Evolutionary conservation across 257 asterid genomes (phyloP), one percentile per base, ranked within the genome.

Genomic region (Solanum paucissectum): DNA sequence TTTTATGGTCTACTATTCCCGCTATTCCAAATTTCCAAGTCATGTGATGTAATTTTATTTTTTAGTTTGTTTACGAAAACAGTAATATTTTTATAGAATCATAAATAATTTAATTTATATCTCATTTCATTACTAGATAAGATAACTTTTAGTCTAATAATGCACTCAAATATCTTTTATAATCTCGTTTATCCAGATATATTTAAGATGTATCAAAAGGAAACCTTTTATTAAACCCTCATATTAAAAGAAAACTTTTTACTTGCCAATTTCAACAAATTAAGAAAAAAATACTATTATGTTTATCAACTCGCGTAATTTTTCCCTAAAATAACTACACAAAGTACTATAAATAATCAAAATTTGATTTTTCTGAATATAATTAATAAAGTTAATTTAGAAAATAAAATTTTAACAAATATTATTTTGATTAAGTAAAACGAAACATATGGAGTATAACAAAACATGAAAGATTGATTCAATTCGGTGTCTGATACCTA

Each of bases 401-500:
- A 52, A 52, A 0, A 16, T 16, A 52, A 52, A 16, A 9, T 52
- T 2, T 7, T 49, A 0, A 52, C 6, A 16, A 6, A 52, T 52
- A 52, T 16, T 52, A 14, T 16, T 52, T 16, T 6, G 9, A 52
- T 3, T 1, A 14, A 16, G 62, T 52, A 16, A 58, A 58, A 58
- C 0, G 68, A 8, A 7, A 55, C 66, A 58, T 58, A 58, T 21
- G 25, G 25, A 58, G 66, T 1, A 21, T 21, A 21, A 1, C 12
- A 58, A 7, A 52, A 52, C 9, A 52, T 52, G 7, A 52, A 6
- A 0, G 9, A 21, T 0, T 0, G 1, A 21, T 58, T 58, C 1
- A 7, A 58, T 58, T 20, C 3, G 3, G 0, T 62, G 3, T 23
- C 0, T 5, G 7, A 9, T 23, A 62, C 3, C 13, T 23, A 9